Evolutionary conservation across 257 asterid species (phyloP).

Genomic region (Solanum bukasovii): DNA sequence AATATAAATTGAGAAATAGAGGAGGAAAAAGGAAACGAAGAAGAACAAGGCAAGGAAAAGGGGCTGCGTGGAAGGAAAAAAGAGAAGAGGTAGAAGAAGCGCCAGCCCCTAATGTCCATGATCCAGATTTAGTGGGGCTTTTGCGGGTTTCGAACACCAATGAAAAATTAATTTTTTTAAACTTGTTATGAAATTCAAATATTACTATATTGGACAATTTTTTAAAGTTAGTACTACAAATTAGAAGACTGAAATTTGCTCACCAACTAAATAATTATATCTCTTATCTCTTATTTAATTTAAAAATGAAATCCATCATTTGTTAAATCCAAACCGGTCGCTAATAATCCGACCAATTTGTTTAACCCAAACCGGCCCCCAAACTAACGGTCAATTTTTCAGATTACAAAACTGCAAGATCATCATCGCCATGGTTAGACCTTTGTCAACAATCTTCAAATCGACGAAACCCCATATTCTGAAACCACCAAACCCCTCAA

Average conservation of each 20-base stretch:
- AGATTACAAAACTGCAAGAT: background rate
- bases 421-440: slow-evolving; percentile 22
- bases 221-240: too few species aligned
- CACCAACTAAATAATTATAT: too few species aligned
- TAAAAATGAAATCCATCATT: background rate
- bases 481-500: slow-evolving; percentile 6
- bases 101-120: too few species aligned
- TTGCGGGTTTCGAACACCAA: too few species aligned
- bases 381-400: background rate
- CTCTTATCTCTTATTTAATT: background rate
- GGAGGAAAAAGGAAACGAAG: too few species aligned
- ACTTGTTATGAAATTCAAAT: too few species aligned
- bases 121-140: too few species aligned
- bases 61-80: background rate
- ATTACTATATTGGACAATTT: too few species aligned
- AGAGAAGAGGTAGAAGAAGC: too few species aligned
- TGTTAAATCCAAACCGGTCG: background rate
- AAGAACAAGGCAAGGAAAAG: background rate
- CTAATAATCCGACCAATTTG: background rate
- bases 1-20: too few species aligned
- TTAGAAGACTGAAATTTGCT: background rate
- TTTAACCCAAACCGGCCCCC: background rate
- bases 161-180: too few species aligned
- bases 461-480: slow-evolving; percentile 39
- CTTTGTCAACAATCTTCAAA: slow-evolving; percentile 47